phyloP scores from a whole-genome alignment of 2,329 filamentous ascomycete genomes.

The Fusarium vanettenii region DNA sequence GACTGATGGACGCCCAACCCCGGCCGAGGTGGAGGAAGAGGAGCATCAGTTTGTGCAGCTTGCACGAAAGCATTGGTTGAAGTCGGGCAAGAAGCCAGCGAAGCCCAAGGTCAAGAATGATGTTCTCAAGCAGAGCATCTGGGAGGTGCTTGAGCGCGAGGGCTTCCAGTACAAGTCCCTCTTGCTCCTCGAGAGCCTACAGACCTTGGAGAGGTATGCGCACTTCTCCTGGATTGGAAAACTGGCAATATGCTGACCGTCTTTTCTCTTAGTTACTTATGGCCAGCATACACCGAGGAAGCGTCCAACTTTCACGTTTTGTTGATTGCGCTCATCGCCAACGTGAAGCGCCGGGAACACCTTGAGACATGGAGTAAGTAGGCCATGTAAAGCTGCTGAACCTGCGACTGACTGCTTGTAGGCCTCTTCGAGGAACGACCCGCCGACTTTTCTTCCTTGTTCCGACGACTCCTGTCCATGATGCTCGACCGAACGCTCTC shows the following conservation, averaged over 20 bases:
- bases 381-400: not conserved
- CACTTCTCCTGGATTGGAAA: not conserved
- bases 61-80: conserved; percentile 88
- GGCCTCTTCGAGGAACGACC: conserved; percentile 81
- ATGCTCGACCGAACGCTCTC: conserved; percentile 78
- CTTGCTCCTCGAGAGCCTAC: conserved; percentile 87
- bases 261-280: conserved; percentile 76
- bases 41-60: conserved; percentile 80
- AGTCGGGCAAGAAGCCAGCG: conserved; percentile 66
- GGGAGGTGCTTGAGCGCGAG: conserved; percentile 87
- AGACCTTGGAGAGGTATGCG: conserved; percentile 82
- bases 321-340: conserved; percentile 85
- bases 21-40: conserved; percentile 76
- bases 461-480: conserved; percentile 90
- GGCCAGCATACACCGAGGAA: conserved; percentile 91
- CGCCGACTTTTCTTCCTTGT: conserved; percentile 87
- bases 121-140: conserved; percentile 87
- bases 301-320: conserved; percentile 93
- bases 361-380: conserved; percentile 84
- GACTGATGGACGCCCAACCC: conserved; percentile 59
- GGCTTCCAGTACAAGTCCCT: conserved; percentile 82
- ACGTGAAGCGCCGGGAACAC: conserved; percentile 88
- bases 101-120: conserved; percentile 84
- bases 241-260: conserved; percentile 42
- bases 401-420: conserved; percentile 49